phyloP scores from a whole-genome alignment of 495 filamentous ascomycete species.

The Aspergillus wentii region DNA sequence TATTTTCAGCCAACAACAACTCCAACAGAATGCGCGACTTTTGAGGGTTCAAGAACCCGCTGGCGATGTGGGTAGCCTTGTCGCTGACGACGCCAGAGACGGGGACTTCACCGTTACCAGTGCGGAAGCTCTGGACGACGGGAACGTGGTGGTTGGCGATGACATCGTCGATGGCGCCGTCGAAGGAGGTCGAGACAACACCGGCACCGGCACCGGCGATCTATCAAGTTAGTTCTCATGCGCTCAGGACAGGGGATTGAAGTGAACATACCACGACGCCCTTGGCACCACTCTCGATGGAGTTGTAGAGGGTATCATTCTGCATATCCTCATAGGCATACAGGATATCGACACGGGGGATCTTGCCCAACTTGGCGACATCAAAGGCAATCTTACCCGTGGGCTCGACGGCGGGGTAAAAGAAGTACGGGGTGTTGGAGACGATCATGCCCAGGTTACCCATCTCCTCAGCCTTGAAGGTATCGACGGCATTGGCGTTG shows the following conservation, averaged over 20 bases:
- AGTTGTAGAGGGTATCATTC: slow-evolving; percentile 26
- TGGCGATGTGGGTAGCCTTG: slow-evolving; percentile 20
- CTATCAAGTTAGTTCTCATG: slow-evolving; percentile 5
- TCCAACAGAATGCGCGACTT: slow-evolving; percentile 25
- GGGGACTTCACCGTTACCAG: slow-evolving; percentile 29
- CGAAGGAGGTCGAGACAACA: slow-evolving; percentile 15
- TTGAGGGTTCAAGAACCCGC: slow-evolving; percentile 25
- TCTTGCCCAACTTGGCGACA: slow-evolving; percentile 19
- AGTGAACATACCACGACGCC: slow-evolving; percentile 34
- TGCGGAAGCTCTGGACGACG: slow-evolving; percentile 20
- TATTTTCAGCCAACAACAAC: slow-evolving; percentile 20
- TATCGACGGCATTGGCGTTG: slow-evolving; percentile 47
- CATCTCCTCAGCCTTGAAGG: slow-evolving; percentile 42
- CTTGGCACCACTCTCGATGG: slow-evolving; percentile 33
- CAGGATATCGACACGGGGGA: slow-evolving; percentile 42
- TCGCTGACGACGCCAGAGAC: slow-evolving; percentile 20
- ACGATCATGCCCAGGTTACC: slow-evolving; percentile 42
- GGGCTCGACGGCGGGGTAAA: slow-evolving; percentile 31
- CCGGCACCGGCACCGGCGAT: slow-evolving; percentile 27
- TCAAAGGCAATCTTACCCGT: slow-evolving; percentile 33
- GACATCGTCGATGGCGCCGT: slow-evolving; percentile 13
- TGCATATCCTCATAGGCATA: slow-evolving; percentile 34
- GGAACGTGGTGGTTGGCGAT: slow-evolving; percentile 14
- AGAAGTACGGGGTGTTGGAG: slow-evolving; percentile 41
- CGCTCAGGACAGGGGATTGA: neutral